Conservation (phyloP, 2,329 filamentous ascomycete genomes). For the Xylaria hypoxylon region DNA sequence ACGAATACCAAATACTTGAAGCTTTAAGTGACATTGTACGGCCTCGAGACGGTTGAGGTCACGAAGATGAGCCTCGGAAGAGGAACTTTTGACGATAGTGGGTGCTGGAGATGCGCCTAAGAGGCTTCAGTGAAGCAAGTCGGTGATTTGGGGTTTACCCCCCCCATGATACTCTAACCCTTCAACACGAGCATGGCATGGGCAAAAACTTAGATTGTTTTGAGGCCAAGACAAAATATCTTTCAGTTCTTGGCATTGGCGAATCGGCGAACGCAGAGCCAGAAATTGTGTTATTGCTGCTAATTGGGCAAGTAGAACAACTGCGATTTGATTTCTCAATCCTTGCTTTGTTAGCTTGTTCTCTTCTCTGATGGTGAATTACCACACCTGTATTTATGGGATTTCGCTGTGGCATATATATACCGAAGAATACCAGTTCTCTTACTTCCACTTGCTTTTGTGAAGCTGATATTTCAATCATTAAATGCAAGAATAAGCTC, state of each 20-base stretch:
- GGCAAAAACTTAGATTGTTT: conserved; percentile 16
- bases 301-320: conserved; percentile 3
- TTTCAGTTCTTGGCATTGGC: conserved; percentile 12
- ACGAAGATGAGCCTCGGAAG: conserved; percentile 18
- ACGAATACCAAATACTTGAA: conserved; percentile 20
- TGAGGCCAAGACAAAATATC: conserved; percentile 14
- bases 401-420: no score
- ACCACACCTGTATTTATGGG: background rate
- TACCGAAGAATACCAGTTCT: no score
- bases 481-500: no score
- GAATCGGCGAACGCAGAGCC: conserved; percentile 15
- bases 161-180: conserved; percentile 1
- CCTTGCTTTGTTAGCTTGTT: background rate
- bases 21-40: conserved; percentile 16
- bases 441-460: no score
- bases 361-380: background rate
- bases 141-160: background rate
- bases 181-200: conserved; percentile 16
- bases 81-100: conserved; percentile 15
- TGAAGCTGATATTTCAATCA: no score
- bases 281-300: conserved; percentile 16
- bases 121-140: conserved; percentile 1
- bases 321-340: conserved; percentile 5
- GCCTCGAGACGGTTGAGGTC: conserved; percentile 7
- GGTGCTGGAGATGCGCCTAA: background rate